phyloP scores from a whole-genome alignment of 23 red algal species.

The Gracilaria caudata region DNA sequence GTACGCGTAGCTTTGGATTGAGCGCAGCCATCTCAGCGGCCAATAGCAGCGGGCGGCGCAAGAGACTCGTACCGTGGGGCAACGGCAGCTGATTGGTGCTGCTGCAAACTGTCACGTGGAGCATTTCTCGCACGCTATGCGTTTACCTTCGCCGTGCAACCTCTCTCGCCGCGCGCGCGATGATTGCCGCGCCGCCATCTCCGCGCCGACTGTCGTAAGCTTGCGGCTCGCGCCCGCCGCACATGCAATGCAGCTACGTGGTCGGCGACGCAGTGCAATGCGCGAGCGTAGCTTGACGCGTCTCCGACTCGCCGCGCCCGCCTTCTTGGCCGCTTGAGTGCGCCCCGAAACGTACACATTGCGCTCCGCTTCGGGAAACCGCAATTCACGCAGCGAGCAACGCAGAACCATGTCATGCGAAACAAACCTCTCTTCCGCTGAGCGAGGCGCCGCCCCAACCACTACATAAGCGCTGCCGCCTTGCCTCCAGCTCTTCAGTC shows the following conservation, averaged over 20 bases:
- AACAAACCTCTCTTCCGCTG: not conserved
- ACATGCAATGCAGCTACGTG: too few relatives aligned
- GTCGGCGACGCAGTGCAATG: too few relatives aligned
- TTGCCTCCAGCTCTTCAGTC: not conserved
- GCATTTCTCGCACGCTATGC: too few relatives aligned
- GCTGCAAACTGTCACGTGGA: too few relatives aligned
- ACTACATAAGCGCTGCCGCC: not conserved
- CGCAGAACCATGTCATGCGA: too few relatives aligned
- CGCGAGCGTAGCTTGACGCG: too few relatives aligned
- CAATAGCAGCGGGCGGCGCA: not conserved
- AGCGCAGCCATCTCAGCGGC: not conserved
- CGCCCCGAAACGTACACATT: not conserved
- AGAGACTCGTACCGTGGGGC: not conserved
- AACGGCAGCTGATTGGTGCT: not conserved
- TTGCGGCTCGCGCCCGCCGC: too few relatives aligned
- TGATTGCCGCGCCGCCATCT: too few relatives aligned
- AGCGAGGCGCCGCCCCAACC: not conserved
- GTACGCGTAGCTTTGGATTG: not conserved
- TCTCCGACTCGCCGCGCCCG: too few relatives aligned
- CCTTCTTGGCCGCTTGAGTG: not conserved
- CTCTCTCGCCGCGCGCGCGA: too few relatives aligned
- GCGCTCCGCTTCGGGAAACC: not conserved
- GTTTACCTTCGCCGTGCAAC: not conserved
- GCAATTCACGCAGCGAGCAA: not conserved
- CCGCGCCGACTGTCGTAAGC: too few relatives aligned